Base-by-base conservation (phyloP, 495 filamentous ascomycete species). In the Aspergillus incahuasiensis region DNA sequence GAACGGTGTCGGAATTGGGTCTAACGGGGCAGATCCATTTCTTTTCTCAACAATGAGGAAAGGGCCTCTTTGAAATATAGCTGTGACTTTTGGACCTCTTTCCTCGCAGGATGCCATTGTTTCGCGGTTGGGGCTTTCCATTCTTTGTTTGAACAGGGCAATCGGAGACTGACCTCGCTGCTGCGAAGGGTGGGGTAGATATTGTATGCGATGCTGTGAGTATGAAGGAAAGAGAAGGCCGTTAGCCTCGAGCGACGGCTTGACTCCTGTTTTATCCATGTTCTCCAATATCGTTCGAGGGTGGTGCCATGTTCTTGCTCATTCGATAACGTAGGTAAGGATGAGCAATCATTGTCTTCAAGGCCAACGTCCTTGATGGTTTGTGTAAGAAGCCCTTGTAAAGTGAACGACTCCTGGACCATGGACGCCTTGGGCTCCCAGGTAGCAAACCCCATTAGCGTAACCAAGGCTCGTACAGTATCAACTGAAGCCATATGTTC, bases 41-140 rank as follows among this genome's bases (percentile, higher is more conserved):
- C 68, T 64, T 66, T 67, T 32, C 70, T 70, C 15, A 74, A 56
- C 5, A 74, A 55, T 11, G 68, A 59, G n/a, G 70, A 63, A 42
- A 74, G 52, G 5, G 72, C 70, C 53, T 73, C 72, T 41, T 73
- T 68, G 53, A 73, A 74, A 25, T 72, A 72, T 9, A 73, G 41
- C 24, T 73, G 70, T 39, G 68, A 68, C 44, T 69, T 63, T 5
- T 65, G 64, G 20, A 62, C 48, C 18, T 68, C 68, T 13, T 18
- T 16, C 16, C 21, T 38, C 48, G 44, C 11, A 61, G 39, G 9
- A 57, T 21, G 7, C 59, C 59, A 61, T 0, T 21, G 50, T 11
- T 25, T 45, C 21, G 43, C 34, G 35, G 54, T 51, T 13, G 54
- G 49, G 15, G 59, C 59, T 13, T 50, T 57, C 59, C 59, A 61